Percentiles rank a stretch among this genome's conserved stretches.
Evolutionary conservation across 2,329 filamentous ascomycete species (phyloP).

Genomic region (Xylariomycetidae sp.): DNA sequence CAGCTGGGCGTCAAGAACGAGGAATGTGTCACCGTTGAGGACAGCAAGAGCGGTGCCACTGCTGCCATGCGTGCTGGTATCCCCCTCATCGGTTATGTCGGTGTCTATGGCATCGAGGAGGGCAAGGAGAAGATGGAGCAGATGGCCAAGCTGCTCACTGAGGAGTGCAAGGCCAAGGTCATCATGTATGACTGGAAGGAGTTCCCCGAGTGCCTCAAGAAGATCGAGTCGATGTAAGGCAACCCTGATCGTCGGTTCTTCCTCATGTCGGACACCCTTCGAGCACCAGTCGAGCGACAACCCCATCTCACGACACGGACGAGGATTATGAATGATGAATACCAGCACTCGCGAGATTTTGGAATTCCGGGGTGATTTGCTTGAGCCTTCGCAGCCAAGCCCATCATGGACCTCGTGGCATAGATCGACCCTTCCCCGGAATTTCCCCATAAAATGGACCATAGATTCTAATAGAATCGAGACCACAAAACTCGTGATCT

Average conservation of each 20-base stretch:
- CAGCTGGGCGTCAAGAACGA: slow-evolving; percentile 57
- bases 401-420: no score
- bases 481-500: no score
- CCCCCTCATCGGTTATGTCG: slow-evolving; percentile 67
- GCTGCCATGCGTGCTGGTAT: slow-evolving; percentile 65
- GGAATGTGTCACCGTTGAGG: slow-evolving; percentile 66
- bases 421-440: no score
- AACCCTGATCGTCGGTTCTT: slow-evolving; percentile 7
- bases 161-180: slow-evolving; percentile 42
- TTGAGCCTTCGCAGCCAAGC: no score
- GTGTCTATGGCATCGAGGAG: slow-evolving; percentile 41
- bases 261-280: neutral
- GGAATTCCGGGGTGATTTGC: no score
- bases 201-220: slow-evolving; percentile 30
- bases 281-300: slow-evolving; percentile 4
- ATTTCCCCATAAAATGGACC: no score
- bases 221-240: slow-evolving; percentile 29
- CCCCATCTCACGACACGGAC: no score
- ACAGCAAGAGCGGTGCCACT: slow-evolving; percentile 65
- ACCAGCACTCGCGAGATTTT: slow-evolving; percentile 8
- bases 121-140: slow-evolving; percentile 46
- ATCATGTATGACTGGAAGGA: slow-evolving; percentile 44
- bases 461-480: no score
- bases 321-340: slow-evolving; percentile 13
- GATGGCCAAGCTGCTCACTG: slow-evolving; percentile 47